Conservation (phyloP, 768 basidiomycete species). For the Sutorius australiensis region DNA sequence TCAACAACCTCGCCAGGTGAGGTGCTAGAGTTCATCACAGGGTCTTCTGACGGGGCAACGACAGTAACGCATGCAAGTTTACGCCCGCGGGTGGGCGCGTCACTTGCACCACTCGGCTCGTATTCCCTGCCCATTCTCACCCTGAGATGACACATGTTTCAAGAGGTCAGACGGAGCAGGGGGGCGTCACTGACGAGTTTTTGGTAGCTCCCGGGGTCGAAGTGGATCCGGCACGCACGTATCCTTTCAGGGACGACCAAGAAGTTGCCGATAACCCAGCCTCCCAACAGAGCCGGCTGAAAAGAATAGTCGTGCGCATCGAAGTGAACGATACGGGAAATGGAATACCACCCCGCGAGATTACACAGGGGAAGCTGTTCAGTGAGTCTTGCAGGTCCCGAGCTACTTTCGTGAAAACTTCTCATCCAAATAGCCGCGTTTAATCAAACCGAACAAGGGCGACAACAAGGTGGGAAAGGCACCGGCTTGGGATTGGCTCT, state of each 20-base stretch:
- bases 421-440: conserved; percentile 50
- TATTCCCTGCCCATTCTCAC: conserved; percentile 32
- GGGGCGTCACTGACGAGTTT: conserved; percentile 24
- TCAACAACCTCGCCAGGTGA: conserved; percentile 79
- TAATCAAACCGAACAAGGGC: conserved; percentile 75
- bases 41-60: not conserved
- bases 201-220: conserved; percentile 32
- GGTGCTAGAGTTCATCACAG: not conserved
- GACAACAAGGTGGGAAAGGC: conserved; percentile 69
- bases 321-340: conserved; percentile 77
- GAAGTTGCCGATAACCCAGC: not conserved
- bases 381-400: conserved; percentile 41
- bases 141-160: conserved; percentile 9
- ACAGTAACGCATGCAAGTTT: conserved; percentile 77
- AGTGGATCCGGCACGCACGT: conserved; percentile 17
- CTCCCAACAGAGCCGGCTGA: conserved; percentile 31
- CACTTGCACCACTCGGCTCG: conserved; percentile 60
- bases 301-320: conserved; percentile 76
- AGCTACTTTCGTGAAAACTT: not conserved
- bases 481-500: conserved; percentile 75
- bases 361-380: conserved; percentile 67
- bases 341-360: conserved; percentile 62
- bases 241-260: not conserved
- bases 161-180: conserved; percentile 3
- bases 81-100: conserved; percentile 68